Evolutionary conservation across 1,284 basidiomycete species (phyloP).

Genomic region (Trametes polyzona): DNA sequence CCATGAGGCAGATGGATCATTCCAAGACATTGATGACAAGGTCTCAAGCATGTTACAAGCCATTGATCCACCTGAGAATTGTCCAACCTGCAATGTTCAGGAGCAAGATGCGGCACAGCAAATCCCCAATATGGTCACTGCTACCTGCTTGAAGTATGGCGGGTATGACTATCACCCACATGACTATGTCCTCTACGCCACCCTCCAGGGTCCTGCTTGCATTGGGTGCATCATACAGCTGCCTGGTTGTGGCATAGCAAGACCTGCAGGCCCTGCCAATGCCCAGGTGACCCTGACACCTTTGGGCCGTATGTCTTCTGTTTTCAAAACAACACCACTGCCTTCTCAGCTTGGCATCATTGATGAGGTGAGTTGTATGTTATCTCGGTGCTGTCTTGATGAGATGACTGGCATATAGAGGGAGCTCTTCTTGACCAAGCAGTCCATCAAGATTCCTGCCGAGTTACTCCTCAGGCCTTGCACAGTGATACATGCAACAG

Average conservation of each 20-base stretch:
- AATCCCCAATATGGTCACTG: slow-evolving; percentile 27
- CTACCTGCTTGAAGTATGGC: slow-evolving; percentile 45
- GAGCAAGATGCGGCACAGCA: slow-evolving; percentile 37
- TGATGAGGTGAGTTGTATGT: slow-evolving; percentile 42
- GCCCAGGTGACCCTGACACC: not conserved
- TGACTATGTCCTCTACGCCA: slow-evolving; percentile 58
- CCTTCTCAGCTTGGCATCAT: slow-evolving; percentile 13
- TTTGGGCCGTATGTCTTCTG: slow-evolving; percentile 5
- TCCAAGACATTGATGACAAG: slow-evolving; percentile 35
- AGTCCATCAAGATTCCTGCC: slow-evolving; percentile 39
- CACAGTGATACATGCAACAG: slow-evolving; percentile 46
- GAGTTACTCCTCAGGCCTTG: slow-evolving; percentile 49
- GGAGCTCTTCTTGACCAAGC: slow-evolving; percentile 59
- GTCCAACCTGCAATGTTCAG: slow-evolving; percentile 46
- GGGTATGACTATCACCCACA: slow-evolving; percentile 53
- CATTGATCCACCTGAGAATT: slow-evolving; percentile 51
- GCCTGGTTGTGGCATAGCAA: not conserved
- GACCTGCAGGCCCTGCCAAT: not conserved
- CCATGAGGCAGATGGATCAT: slow-evolving; percentile 35
- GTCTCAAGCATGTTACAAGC: not conserved
- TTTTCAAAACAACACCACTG: no score
- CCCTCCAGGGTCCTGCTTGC: slow-evolving; percentile 37
- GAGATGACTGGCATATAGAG: slow-evolving; percentile 38
- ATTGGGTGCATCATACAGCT: slow-evolving; percentile 40
- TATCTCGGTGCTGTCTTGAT: slow-evolving; percentile 12